Conservation (phyloP, 2,329 filamentous ascomycete species). For the Neurospora sp. region DNA sequence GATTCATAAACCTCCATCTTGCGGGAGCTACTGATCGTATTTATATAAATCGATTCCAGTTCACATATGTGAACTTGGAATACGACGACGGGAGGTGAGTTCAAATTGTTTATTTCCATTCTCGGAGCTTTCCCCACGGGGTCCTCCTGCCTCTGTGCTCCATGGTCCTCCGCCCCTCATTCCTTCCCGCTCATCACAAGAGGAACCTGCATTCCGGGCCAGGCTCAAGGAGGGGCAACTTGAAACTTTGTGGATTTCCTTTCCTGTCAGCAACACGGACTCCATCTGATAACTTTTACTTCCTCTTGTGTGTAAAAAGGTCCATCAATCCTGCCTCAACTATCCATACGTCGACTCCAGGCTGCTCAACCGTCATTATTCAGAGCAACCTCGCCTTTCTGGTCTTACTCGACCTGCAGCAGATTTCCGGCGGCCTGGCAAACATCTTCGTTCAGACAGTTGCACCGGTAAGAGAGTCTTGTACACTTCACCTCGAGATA, state of each 20-base stretch:
- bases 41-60: not conserved
- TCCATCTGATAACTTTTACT: not conserved
- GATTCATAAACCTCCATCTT: not conserved
- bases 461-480: not conserved
- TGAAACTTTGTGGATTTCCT: not conserved
- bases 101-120: not conserved
- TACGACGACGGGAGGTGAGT: not conserved
- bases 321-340: not conserved
- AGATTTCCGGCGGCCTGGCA: not conserved
- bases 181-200: not conserved
- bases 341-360: not conserved
- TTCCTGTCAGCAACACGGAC: not conserved
- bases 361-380: not conserved
- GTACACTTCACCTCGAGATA: not conserved
- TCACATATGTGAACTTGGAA: not conserved
- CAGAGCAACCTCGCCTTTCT: not conserved
- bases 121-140: not conserved
- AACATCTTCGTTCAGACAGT: not conserved
- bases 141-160: not conserved
- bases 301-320: not conserved
- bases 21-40: not conserved
- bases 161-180: not conserved
- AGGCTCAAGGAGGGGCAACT: not conserved
- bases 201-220: not conserved
- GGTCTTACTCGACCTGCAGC: not conserved